Percentiles rank a stretch among this genome's conserved stretches.
Conservation (phyloP, 2,329 filamentous ascomycete species). For the Fusarium napiforme region DNA sequence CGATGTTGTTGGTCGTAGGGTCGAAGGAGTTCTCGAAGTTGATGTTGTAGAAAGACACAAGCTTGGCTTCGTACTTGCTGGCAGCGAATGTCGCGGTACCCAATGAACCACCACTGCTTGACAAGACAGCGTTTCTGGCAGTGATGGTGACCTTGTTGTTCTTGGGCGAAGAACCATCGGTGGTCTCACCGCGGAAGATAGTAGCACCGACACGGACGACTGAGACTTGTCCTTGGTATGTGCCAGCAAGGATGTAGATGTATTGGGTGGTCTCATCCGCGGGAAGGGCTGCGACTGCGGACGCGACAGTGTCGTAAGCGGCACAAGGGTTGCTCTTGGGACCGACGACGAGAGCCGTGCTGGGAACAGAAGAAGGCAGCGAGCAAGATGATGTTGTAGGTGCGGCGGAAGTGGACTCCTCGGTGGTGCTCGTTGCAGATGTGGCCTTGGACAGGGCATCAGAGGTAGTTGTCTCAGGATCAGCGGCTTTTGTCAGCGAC, state of each 20-base stretch:
- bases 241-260: slow-evolving; percentile 57
- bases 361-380: slow-evolving; percentile 36
- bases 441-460: neutral
- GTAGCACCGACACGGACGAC: slow-evolving; percentile 54
- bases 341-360: slow-evolving; percentile 53
- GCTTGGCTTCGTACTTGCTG: slow-evolving; percentile 45
- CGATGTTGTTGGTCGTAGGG: slow-evolving; percentile 28
- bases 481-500: neutral
- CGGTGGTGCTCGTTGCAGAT: neutral
- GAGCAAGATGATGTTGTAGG: slow-evolving; percentile 4
- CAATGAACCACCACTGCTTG: slow-evolving; percentile 24
- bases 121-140: slow-evolving; percentile 23
- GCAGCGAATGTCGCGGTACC: slow-evolving; percentile 42
- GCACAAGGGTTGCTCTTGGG: slow-evolving; percentile 52
- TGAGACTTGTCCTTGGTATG: slow-evolving; percentile 55
- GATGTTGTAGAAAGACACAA: slow-evolving; percentile 47
- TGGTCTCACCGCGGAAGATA: slow-evolving; percentile 61
- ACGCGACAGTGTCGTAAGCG: slow-evolving; percentile 56
- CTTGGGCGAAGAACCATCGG: slow-evolving; percentile 54
- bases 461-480: neutral
- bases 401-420: slow-evolving; percentile 3
- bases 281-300: slow-evolving; percentile 49
- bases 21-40: slow-evolving; percentile 42
- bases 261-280: slow-evolving; percentile 51
- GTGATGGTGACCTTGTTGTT: slow-evolving; percentile 67